Evolutionary conservation across 2,329 filamentous ascomycete genomes (phyloP).

Genomic region (Aspergillus thermomutatus): DNA sequence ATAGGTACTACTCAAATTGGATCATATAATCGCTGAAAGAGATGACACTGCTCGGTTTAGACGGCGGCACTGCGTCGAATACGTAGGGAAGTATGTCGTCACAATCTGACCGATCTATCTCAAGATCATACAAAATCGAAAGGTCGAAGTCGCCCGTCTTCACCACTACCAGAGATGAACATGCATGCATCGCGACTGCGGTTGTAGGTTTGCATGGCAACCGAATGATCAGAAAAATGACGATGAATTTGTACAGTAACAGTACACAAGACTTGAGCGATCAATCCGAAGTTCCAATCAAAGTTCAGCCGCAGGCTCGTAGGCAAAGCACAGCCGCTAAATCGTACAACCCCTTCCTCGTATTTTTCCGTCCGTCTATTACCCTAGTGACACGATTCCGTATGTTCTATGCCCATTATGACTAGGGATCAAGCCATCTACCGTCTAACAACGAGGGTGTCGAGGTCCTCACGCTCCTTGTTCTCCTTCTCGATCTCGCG

Average conservation of each 20-base stretch:
- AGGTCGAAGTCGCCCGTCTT: neutral
- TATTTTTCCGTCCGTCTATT: conserved; percentile 18
- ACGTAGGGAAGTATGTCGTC: neutral
- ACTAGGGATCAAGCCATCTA: conserved; percentile 23
- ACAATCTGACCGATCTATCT: neutral
- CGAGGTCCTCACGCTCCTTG: conserved; percentile 66
- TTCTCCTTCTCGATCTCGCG: conserved; percentile 65
- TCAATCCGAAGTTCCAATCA: conserved; percentile 22
- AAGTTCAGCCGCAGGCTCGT: conserved; percentile 20
- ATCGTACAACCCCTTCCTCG: conserved; percentile 18
- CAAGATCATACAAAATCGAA: neutral
- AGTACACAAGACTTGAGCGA: conserved; percentile 32
- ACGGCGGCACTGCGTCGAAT: neutral
- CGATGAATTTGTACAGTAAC: conserved; percentile 42
- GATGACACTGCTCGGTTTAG: neutral
- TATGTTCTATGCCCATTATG: conserved; percentile 21
- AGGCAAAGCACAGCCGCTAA: conserved; percentile 11
- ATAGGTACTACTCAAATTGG: neutral
- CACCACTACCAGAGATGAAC: neutral
- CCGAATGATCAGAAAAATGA: conserved; percentile 21
- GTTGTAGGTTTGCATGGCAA: neutral
- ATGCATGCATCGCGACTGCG: neutral
- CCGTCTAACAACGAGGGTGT: conserved; percentile 60
- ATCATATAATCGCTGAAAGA: neutral
- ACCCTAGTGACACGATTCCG: conserved; percentile 9